A percentile compares a stretch with the other conserved stretches of the same genome.
phyloP scores from a whole-genome alignment of 768 basidiomycete genomes.

The Zangia roseola region DNA sequence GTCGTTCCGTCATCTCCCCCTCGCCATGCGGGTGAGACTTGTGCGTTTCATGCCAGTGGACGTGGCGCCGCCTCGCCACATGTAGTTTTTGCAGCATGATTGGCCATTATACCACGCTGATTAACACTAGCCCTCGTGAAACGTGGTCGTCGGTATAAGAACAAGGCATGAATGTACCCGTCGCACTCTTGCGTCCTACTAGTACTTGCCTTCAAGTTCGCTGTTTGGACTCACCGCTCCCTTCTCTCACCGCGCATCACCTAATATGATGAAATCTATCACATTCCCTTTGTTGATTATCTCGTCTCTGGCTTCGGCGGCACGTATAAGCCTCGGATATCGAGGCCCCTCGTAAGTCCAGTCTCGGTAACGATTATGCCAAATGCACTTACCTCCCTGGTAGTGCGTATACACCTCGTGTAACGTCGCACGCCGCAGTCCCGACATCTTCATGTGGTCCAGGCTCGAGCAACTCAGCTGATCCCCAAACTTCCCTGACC shows the following conservation, averaged over 20 bases:
- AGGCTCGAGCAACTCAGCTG: slow-evolving; percentile 17
- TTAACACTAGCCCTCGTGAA: too few species aligned
- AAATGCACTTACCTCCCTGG: slow-evolving; percentile 11
- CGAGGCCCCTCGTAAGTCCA: slow-evolving; percentile 21
- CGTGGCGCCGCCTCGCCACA: too few species aligned
- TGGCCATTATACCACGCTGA: too few species aligned
- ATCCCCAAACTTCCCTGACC: slow-evolving; percentile 30
- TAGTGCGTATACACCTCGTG: slow-evolving; percentile 13
- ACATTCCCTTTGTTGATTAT: slow-evolving; percentile 1
- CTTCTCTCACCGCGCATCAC: neutral
- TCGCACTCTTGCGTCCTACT: too few species aligned
- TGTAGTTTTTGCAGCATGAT: too few species aligned
- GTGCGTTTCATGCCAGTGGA: too few species aligned
- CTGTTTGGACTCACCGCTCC: too few species aligned
- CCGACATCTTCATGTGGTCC: slow-evolving; percentile 4
- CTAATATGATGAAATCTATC: slow-evolving; percentile 21
- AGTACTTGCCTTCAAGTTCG: too few species aligned
- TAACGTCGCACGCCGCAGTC: neutral
- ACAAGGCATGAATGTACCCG: too few species aligned
- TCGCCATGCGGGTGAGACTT: too few species aligned
- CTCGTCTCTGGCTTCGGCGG: slow-evolving; percentile 31
- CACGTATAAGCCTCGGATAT: slow-evolving; percentile 37
- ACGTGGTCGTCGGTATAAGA: too few species aligned
- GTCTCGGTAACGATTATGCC: slow-evolving; percentile 14
- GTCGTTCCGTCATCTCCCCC: too few species aligned